Evolutionary conservation across 129 eudicot species (phyloP), one percentile per base, ranked within the genome.

Genomic region (Artemisia annua): DNA sequence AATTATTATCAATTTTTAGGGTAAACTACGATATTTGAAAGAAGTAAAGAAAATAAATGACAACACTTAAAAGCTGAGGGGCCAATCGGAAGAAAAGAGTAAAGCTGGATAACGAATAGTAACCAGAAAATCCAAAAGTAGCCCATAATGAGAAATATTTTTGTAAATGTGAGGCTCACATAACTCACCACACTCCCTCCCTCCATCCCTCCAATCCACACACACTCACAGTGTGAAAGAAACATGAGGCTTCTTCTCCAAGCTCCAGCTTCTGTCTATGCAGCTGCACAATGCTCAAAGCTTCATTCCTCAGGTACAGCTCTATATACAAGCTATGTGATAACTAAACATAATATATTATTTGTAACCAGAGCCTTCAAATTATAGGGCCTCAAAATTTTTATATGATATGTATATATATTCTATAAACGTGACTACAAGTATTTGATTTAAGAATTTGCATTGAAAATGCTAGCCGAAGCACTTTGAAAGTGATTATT

Each of bases 161-260:
- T 70, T 71, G 58, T 70, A 53, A 24, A 77, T 63, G 72, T 70
- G 82, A 70, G 82, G 72, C 70, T 78, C 77, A 78, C 72, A 70
- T 35, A 63, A 52, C 50, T 44, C 60, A 14, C 58, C 72, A 65
- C 65, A 65, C 66, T 65, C 46, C 63, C 66, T 65, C 46, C 63
- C 70, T 69, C 63, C 32, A 53, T 48, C 51, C 7, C 51, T n/a
- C 70, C 10, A 59, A 4, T 17, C 14, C 61, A 8, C 53, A 2
- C 49, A 15, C 69, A 11, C 35, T 14, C 51, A 52, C 15, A 63
- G 50, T 16, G 62, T 16, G 28, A 55, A 9, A 17, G 44, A 62
- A 74, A 75, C 72, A 89, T 89, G 96, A 79, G 79, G 69, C 71
- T 82, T 52, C 84, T 89, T 82, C 84, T 89, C 80, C 84, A 82